Base-by-base conservation (phyloP, 495 filamentous ascomycete species). In the Apodospora peruviana region DNA sequence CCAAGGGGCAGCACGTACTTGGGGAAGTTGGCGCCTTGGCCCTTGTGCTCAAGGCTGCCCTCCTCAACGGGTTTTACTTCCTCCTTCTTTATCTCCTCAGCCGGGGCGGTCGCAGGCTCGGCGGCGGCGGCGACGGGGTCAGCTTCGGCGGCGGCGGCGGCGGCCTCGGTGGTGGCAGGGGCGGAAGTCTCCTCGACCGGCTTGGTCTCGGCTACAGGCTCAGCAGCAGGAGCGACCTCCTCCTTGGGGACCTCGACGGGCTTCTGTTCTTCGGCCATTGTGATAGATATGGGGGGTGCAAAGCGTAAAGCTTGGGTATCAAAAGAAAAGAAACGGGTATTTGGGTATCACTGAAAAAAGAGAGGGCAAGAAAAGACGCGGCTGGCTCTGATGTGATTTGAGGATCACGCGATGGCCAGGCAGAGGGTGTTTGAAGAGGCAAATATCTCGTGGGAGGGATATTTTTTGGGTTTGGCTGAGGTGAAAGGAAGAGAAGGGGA, bases 41-140 rank as follows among this genome's bases (percentile, higher is more conserved):
- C 86, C 80, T 95, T 95, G 85, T 91, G 85, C 58, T 84, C 85
- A 34, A 95, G 79, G 52, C 74, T 71, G 50, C 91, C 91, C 63
- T 91, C 85, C 59, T 67, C 54, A n/a, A 73, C 62, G 59, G 81
- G 79, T 68, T 85, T 83, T 27, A 68, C 71, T 65, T 83, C 77
- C 53, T 77, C 74, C 51, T 75, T 58, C 65, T 74, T 74, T 58
- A 77, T 66, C 19, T 61, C 65, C 66, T 76, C 71, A 41, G 65
- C 54, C 16, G 73, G 61, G 60, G 81, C 79, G 48, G 76, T 77
- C 42, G 69, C 64, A 50, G 75, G 57, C n/a, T 59, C 66, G 4
- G 74, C 59, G 5, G 56, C 66, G 9, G 66, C 60, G 45, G 74
- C 63, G 53, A 70, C 56, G 48, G 71, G 70, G 48, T 68, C 72